Evolutionary conservation across 2,329 filamentous ascomycete species (phyloP), one percentile per base, ranked within the genome.

Genomic region (Colletotrichum sp.): DNA sequence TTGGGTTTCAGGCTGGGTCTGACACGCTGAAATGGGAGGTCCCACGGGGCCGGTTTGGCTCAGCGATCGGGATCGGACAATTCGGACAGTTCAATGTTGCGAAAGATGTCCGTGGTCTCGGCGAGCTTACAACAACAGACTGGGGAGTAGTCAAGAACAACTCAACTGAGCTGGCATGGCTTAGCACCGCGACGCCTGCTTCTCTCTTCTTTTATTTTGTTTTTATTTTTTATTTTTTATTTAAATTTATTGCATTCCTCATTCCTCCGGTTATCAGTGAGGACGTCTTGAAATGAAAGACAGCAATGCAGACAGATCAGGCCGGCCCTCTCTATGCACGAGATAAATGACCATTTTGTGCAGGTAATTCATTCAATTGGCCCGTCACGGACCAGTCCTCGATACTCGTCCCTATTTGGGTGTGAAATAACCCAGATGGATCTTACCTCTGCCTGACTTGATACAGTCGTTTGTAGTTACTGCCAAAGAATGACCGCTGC

Each of bases 401-500:
- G 10, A 78, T 79, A 1, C 81, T 79, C 8, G 81, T 79, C 4
- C 76, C 79, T 9, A 78, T 81, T 3, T 72, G 77, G 13, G 78
- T 79, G 49, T 80, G 82, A 34, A 84, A 83, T 1, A 84, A 21
- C 12, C 69, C 69, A 15, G 77, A 66, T 8, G 81, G 82, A 28
- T 84, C 82, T 36, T 80, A 78, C 76, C 78, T 78, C 49, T 79
- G 78, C 79, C 83, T 84, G 26, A 81, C 79, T 18, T 76, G 69
- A 8, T 78, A 52, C 16, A 82, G 78, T 16, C 77, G 69, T 8
- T 75, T 71, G 26, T 83, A 84, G 52, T 80, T 80, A 8, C 49
- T 36, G 16, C 83, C 82, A 32, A 78, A 84, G 64, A 83, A 84
- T 5, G 78, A 71, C 67, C 80, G 57, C 9, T 75, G 77, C 60